phyloP scores from a whole-genome alignment of 2,329 filamentous ascomycete species.

The Blastomyces parvus region DNA sequence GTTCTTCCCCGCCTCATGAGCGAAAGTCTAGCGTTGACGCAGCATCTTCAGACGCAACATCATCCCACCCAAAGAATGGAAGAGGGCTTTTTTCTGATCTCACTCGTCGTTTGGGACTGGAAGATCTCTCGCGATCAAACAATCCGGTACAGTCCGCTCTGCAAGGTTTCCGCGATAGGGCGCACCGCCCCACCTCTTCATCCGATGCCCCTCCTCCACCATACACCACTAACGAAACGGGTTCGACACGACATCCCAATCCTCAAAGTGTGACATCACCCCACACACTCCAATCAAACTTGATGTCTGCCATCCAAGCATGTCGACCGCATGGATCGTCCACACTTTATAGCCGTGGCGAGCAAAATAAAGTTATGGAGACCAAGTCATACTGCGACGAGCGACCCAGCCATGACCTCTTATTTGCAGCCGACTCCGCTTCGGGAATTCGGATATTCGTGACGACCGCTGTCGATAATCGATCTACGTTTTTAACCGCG shows the following conservation, averaged over 20 bases:
- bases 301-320: conserved; percentile 68
- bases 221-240: conserved; percentile 30
- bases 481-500: conserved; percentile 49
- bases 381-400: conserved; percentile 80
- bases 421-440: conserved; percentile 58
- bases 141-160: conserved; percentile 28
- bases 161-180: conserved; percentile 19
- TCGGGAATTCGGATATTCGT: conserved; percentile 68
- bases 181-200: conserved; percentile 8
- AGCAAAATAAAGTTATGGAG: conserved; percentile 66
- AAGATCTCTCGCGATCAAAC: conserved; percentile 32
- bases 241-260: conserved; percentile 19
- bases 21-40: not conserved
- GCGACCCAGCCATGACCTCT: conserved; percentile 62
- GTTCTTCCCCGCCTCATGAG: conserved; percentile 47
- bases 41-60: conserved; percentile 13
- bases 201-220: conserved; percentile 29
- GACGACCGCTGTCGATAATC: conserved; percentile 44
- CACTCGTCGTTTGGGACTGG: conserved; percentile 58
- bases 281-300: conserved; percentile 38
- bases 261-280: conserved; percentile 27
- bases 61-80: conserved; percentile 37
- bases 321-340: conserved; percentile 68
- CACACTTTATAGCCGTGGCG: conserved; percentile 61
- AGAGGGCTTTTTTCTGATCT: conserved; percentile 61